Evolutionary conservation across 176 grass and related monocot species (phyloP).

Genomic region (Oryza glaberrima): DNA sequence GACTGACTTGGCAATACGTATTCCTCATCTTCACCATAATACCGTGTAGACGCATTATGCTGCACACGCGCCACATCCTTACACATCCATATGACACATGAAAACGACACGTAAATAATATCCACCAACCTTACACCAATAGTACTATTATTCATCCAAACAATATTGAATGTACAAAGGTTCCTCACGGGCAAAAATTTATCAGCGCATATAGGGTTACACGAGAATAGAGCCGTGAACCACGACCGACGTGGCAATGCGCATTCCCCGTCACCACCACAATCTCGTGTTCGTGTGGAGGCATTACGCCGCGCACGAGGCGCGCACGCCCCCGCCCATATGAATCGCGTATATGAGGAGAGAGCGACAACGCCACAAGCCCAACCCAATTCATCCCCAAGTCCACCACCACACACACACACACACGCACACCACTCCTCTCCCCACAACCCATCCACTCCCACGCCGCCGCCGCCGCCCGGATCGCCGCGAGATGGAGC

Average conservation of each 20-base stretch:
- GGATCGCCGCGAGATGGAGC: conserved; percentile 53
- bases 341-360: too few species aligned
- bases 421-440: not conserved
- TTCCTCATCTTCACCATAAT: too few species aligned
- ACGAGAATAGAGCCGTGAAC: not conserved
- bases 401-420: conserved; percentile 33
- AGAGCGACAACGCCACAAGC: conserved; percentile 11
- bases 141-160: too few species aligned
- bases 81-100: too few species aligned
- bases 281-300: not conserved
- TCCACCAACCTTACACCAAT: too few species aligned
- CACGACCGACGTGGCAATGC: not conserved
- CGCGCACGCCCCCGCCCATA: not conserved
- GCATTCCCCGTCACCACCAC: not conserved
- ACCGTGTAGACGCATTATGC: too few species aligned
- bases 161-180: too few species aligned
- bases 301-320: not conserved
- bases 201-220: not conserved
- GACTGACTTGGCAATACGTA: too few species aligned
- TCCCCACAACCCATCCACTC: not conserved
- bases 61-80: too few species aligned
- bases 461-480: not conserved
- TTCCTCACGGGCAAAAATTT: not conserved
- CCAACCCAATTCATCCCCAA: not conserved
- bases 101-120: too few species aligned